A percentile compares a stretch with the other conserved stretches of the same genome.
phyloP scores from a whole-genome alignment of 2,329 filamentous ascomycete genomes.

The Magnaporthiopsis poae region DNA sequence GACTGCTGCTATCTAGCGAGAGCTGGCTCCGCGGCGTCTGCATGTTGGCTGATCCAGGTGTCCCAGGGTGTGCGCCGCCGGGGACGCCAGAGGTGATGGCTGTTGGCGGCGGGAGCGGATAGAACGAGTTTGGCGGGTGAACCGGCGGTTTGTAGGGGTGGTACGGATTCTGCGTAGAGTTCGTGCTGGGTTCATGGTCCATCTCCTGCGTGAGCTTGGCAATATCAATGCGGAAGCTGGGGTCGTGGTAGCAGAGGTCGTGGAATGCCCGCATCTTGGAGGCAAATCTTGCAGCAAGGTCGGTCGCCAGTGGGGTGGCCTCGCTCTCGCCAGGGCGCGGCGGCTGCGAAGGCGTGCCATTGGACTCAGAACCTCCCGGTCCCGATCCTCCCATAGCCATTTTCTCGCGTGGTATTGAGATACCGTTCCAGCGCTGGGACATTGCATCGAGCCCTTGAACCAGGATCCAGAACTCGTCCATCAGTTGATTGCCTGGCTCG shows the following conservation, averaged over 20 bases:
- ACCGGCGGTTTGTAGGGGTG: neutral
- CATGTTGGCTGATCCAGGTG: neutral
- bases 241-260: neutral
- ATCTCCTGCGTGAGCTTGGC: neutral
- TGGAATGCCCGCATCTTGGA: neutral
- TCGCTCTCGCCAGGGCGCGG: neutral
- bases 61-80: neutral
- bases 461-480: slow-evolving; percentile 17
- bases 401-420: neutral
- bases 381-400: neutral
- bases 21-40: neutral
- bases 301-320: neutral
- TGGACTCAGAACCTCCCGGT: neutral
- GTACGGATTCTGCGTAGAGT: neutral
- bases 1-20: neutral
- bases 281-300: neutral
- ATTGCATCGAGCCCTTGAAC: slow-evolving; percentile 12
- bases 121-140: neutral
- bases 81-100: neutral
- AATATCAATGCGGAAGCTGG: neutral
- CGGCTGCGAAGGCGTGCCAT: neutral
- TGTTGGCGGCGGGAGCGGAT: neutral
- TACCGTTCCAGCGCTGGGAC: slow-evolving; percentile 10
- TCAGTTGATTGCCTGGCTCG: slow-evolving; percentile 12
- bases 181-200: neutral